phyloP scores from a whole-genome alignment of 73 alveolate genomes.

The Chromera velia region DNA sequence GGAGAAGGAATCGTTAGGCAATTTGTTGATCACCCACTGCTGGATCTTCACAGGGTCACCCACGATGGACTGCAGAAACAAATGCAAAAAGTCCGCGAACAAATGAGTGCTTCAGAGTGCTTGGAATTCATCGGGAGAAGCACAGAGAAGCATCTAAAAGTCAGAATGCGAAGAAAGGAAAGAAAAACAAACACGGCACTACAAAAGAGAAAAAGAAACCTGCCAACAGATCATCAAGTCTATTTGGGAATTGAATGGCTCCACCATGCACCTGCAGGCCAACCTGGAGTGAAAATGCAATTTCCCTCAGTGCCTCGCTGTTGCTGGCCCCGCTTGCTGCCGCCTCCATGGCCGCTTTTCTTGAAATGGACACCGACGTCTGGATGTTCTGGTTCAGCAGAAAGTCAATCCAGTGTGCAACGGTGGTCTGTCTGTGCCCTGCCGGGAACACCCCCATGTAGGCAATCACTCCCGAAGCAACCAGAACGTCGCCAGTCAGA shows the following conservation, averaged over 20 bases:
- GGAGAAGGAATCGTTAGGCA: slow-evolving; percentile 92
- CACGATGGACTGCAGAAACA: slow-evolving; percentile 19
- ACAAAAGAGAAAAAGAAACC: too few species aligned
- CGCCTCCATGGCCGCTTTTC: too few species aligned
- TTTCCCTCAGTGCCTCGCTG: too few species aligned
- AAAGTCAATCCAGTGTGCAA: slow-evolving; percentile 77
- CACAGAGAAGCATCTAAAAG: background rate
- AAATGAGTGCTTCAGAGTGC: background rate
- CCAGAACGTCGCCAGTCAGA: slow-evolving; percentile 92
- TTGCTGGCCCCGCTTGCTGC: background rate
- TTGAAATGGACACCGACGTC: too few species aligned
- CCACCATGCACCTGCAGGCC: background rate
- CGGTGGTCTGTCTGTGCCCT: slow-evolving; percentile 85
- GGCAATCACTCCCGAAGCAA: slow-evolving; percentile 96
- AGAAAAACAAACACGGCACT: too few species aligned
- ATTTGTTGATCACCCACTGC: slow-evolving; percentile 70
- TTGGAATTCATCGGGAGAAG: background rate
- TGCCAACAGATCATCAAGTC: background rate
- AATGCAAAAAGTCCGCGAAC: slow-evolving; percentile 10
- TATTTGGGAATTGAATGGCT: background rate
- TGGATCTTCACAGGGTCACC: slow-evolving; percentile 54
- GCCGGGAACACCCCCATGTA: slow-evolving; percentile 94
- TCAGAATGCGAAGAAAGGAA: too few species aligned
- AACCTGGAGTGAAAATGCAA: too few species aligned
- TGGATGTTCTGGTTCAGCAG: background rate